phyloP scores from a whole-genome alignment of 805 yeast genomes.

The Lipomyces lipofer region DNA sequence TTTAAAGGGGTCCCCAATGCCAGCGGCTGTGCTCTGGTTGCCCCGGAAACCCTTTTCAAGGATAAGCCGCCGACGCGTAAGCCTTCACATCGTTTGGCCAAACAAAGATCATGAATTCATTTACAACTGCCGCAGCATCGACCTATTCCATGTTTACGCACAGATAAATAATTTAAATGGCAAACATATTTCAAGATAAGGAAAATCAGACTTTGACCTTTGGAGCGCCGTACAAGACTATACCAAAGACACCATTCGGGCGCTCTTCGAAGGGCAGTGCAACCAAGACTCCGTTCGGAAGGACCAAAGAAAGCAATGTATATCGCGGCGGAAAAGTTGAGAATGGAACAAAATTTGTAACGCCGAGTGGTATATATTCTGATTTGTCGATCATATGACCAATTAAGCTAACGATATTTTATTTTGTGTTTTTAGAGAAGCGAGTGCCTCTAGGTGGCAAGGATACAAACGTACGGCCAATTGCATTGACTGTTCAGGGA shows the following conservation, averaged over 20 bases:
- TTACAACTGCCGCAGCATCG: too few species aligned
- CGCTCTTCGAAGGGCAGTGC: conserved; percentile 6
- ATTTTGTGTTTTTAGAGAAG: conserved; percentile 10
- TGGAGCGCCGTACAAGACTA: conserved; percentile 1
- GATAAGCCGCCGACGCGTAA: too few species aligned
- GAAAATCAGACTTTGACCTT: conserved; percentile 17
- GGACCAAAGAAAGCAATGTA: conserved; percentile 13
- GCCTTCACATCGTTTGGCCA: too few species aligned
- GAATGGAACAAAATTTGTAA: conserved; percentile 7
- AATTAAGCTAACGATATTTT: not conserved
- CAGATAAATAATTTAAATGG: conserved; percentile 10
- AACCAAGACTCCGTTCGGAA: conserved; percentile 19
- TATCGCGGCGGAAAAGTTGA: conserved; percentile 7
- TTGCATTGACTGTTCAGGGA: not conserved
- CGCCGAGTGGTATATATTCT: conserved; percentile 23
- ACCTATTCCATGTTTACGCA: too few species aligned
- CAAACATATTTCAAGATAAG: conserved; percentile 25
- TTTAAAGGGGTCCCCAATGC: too few species aligned
- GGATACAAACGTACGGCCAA: conserved; percentile 28
- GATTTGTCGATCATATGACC: not conserved
- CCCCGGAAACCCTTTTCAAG: too few species aligned
- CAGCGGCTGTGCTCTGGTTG: too few species aligned
- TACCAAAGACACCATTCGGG: conserved; percentile 27
- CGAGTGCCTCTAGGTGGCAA: conserved; percentile 33
- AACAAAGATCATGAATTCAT: too few species aligned